A percentile compares a stretch with the other conserved stretches of the same genome.
Conservation (phyloP, 495 filamentous ascomycete species). For the Platismatia glauca region DNA sequence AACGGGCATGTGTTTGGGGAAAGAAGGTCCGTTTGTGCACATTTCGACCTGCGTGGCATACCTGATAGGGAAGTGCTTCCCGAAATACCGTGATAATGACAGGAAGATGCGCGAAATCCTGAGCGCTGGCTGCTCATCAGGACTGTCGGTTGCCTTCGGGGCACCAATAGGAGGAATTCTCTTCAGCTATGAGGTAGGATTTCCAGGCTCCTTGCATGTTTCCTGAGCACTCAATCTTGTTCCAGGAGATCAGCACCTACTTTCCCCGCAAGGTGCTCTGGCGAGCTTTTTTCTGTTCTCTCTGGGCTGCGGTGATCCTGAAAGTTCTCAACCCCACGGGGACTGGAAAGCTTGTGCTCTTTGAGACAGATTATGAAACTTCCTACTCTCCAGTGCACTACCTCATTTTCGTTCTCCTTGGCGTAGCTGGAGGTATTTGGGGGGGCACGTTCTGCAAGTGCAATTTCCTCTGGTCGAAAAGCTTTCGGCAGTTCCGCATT, state of each 20-base stretch:
- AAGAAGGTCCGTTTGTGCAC: conserved; percentile 54
- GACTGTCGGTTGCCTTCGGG: conserved; percentile 50
- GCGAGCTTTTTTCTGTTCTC: conserved; percentile 49
- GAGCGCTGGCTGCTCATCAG: conserved; percentile 45
- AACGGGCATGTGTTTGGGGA: conserved; percentile 50
- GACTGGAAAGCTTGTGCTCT: conserved; percentile 50
- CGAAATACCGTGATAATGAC: conserved; percentile 45
- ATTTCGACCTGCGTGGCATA: conserved; percentile 50
- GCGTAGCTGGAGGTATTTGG: conserved; percentile 46
- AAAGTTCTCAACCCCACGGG: conserved; percentile 49
- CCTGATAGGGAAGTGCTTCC: conserved; percentile 41
- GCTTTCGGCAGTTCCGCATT: conserved; percentile 41
- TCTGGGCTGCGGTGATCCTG: conserved; percentile 44
- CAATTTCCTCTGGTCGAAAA: conserved; percentile 48
- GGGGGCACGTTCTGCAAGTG: conserved; percentile 49
- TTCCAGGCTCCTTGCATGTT: background rate
- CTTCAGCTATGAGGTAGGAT: conserved; percentile 40
- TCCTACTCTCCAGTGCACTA: conserved; percentile 46
- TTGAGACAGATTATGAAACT: conserved; percentile 49
- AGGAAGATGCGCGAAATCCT: conserved; percentile 47
- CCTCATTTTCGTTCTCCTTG: conserved; percentile 46
- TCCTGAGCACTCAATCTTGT: background rate
- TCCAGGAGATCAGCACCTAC: conserved; percentile 29
- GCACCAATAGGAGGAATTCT: conserved; percentile 52
- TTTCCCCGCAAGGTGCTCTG: conserved; percentile 50